These are phyloP conservation scores for Globisporangium abappressorium DNA, from an alignment of 352 stramenopile species.

Conservation along the genomic window DNA sequence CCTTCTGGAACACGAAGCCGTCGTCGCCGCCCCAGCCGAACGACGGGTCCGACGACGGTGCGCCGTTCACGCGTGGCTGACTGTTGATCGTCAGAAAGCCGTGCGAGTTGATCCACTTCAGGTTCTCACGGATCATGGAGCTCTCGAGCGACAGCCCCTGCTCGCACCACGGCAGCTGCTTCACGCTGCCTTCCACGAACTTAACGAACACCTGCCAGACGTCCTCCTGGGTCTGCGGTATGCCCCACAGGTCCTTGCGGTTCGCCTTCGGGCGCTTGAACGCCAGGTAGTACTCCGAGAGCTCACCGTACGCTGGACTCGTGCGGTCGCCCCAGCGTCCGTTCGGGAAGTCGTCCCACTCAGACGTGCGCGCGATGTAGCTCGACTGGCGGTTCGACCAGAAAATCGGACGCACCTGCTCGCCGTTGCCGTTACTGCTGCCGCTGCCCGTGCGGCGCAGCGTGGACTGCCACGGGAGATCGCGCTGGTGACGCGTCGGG, in stretches of 20 bases:
- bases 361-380: constrained; percentile 95
- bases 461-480: constrained; percentile 72
- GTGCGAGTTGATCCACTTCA: constrained; percentile 83
- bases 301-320: constrained; percentile 93
- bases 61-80: constrained; percentile 89
- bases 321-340: constrained; percentile 94
- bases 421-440: constrained; percentile 56
- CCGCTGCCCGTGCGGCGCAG: constrained; percentile 60
- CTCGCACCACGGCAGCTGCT: constrained; percentile 97
- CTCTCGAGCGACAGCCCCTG: constrained; percentile 93
- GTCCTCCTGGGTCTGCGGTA: constrained; percentile 81
- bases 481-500: constrained; percentile 54
- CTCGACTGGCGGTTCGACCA: constrained; percentile 97
- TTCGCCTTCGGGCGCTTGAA: constrained; percentile 81
- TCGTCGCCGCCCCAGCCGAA: constrained; percentile 96
- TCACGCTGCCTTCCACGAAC: constrained; percentile 74
- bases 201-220: constrained; percentile 95
- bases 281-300: constrained; percentile 93
- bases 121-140: constrained; percentile 72
- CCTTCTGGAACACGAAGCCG: constrained; percentile 98
- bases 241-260: constrained; percentile 76
- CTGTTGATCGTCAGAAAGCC: constrained; percentile 97
- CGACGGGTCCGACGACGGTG: constrained; percentile 78
- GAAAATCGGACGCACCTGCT: constrained; percentile 96
- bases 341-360: constrained; percentile 97